Evolutionary conservation across 2,329 filamentous ascomycete species (phyloP), one percentile per base, ranked within the genome.

Genomic region (Pseudocercospora crystallina): DNA sequence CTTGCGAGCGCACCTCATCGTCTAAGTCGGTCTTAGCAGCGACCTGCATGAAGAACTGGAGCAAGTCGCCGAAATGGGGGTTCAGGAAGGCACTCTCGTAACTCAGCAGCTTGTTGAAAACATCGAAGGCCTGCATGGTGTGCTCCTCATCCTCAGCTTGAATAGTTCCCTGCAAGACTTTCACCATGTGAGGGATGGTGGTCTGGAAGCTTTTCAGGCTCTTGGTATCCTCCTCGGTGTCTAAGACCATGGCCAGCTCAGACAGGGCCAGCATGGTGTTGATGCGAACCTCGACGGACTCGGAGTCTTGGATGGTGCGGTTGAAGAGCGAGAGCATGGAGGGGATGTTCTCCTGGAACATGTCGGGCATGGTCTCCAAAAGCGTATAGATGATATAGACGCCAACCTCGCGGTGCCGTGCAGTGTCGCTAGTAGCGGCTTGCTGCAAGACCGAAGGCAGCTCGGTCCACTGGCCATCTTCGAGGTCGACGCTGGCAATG

Each of bases 381-480:
- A 96, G 84, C 56, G 90, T 92, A 75, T 86, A 96, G 60, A 97
- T 85, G 62, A 97, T 90, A 75, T 94, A 97, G 58, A 92, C 86
- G 59, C 88, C 90, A 35, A 96, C 89, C 69, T 95, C 90, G 60
- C 94, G 86, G 70, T 95, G 89, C 54, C 84, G 79, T 44, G 89
- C 85, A 55, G 85, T 85, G 53, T 80, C 75, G 68, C 84, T 91
- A 61, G 82, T 87, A 61, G 88, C 86, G 56, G 94, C 88, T 67
- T 87, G 86, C 55, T 90, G 81, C 46, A 97, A 81, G 61, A 87
- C 81, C 59, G 84, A 83, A 44, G 95, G 84, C 53, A 97, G 82
- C 51, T 95, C 87, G 26, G 76, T 76, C 89, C 89, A 95, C 71
- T 95, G 84, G 58, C 87, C 89, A 69, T 95, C 85, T 58, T 89